A percentile compares a stretch with the other conserved stretches of the same genome.
These are phyloP conservation scores for Cucurbita argyrosperma DNA, from an alignment of 306 rosid species.

Conservation along the genomic window DNA sequence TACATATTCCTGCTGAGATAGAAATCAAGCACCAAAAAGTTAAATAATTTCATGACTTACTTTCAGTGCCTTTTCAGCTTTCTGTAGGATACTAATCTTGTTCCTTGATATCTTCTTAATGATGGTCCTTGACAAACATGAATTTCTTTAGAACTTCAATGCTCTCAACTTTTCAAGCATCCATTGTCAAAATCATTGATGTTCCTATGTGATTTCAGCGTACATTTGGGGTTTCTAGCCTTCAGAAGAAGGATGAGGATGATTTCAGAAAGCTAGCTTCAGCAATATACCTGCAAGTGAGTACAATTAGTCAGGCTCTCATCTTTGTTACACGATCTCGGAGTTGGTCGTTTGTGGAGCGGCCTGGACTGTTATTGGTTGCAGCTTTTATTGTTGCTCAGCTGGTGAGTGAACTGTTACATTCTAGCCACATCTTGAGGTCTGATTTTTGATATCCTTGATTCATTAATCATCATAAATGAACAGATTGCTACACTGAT, in stretches of 20 bases:
- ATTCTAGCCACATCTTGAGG: not conserved
- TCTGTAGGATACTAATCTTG: not conserved
- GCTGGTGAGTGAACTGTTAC: conserved; percentile 34
- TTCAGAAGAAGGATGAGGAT: conserved; percentile 22
- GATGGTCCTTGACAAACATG: not conserved
- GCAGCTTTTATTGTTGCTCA: conserved; percentile 60
- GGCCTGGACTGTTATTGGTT: conserved; percentile 56
- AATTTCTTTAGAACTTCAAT: not conserved
- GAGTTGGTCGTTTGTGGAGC: conserved; percentile 64
- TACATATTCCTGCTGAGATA: no score
- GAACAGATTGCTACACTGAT: conserved; percentile 63
- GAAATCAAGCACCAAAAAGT: not conserved
- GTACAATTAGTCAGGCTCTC: conserved; percentile 71
- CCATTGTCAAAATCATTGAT: not conserved
- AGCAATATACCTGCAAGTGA: conserved; percentile 69
- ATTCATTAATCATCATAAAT: conserved; percentile 6
- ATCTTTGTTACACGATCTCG: conserved; percentile 64
- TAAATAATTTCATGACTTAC: not conserved
- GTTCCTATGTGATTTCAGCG: conserved; percentile 20
- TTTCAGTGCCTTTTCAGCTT: not conserved
- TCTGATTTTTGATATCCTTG: not conserved
- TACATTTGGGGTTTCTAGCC: conserved; percentile 68
- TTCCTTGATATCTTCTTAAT: not conserved
- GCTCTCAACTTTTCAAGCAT: not conserved
- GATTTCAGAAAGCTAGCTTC: conserved; percentile 53